phyloP scores from a whole-genome alignment of 108 stramenopile species.

The Conticribra guillardii region DNA sequence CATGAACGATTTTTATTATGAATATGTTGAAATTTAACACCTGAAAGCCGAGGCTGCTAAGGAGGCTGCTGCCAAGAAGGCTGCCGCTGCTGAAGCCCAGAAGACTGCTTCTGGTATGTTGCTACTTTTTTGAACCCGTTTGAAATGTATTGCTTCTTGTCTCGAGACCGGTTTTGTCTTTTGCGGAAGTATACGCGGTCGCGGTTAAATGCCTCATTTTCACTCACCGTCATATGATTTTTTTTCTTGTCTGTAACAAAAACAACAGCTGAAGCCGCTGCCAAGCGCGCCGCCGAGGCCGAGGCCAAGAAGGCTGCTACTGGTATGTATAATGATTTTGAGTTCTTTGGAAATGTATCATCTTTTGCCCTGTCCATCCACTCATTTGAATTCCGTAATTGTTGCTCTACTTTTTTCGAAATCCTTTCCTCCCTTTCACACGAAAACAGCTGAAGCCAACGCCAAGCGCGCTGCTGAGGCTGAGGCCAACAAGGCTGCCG shows the following conservation, averaged over 20 bases:
- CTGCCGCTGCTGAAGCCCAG: constrained; percentile 21
- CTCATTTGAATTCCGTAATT: too few relatives aligned
- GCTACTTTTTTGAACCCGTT: too few relatives aligned
- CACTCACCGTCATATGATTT: too few relatives aligned
- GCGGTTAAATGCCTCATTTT: too few relatives aligned
- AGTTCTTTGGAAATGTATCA: not conserved
- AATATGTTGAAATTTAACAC: not conserved
- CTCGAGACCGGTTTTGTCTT: too few relatives aligned
- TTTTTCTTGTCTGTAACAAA: too few relatives aligned
- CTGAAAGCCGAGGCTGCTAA: constrained; percentile 8
- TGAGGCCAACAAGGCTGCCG: constrained; percentile 21
- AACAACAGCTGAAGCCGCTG: constrained; percentile 14
- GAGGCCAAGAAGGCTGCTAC: constrained; percentile 36
- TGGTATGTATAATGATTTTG: constrained; percentile 1
- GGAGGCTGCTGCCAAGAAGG: constrained; percentile 15
- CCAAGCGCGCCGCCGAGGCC: constrained; percentile 21
- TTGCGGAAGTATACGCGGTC: too few relatives aligned
- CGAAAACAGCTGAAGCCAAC: constrained; percentile 3
- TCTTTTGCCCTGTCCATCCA: constrained; percentile 1
- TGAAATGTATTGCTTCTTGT: too few relatives aligned
- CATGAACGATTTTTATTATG: not conserved
- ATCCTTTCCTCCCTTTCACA: constrained; percentile 1
- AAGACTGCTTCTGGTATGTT: constrained; percentile 18
- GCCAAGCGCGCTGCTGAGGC: constrained; percentile 31
- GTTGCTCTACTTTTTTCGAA: too few relatives aligned